Evolutionary conservation across 2,329 filamentous ascomycete species (phyloP), one percentile per base, ranked within the genome.

Genomic region (Tympanopsis confertula): DNA sequence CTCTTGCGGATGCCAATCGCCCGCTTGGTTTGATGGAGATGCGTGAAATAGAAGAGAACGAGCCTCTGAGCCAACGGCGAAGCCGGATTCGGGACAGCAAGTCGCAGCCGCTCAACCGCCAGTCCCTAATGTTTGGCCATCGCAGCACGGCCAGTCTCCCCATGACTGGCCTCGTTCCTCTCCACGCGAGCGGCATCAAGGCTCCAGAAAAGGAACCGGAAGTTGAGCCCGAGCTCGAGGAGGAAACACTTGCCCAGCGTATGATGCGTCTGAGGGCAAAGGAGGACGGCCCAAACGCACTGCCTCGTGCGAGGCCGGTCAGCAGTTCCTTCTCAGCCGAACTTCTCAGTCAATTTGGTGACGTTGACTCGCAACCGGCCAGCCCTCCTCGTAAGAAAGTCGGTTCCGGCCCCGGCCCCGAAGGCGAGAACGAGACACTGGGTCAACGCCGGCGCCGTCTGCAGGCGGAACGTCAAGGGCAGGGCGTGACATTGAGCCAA

Each of bases 1-100:
- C 68, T 36, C 56, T 68, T 42, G 65, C 67, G 40, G 69, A 74
- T 59, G 50, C 78, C 44, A 69, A 78, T 58, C 61, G 77, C 10
- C 83, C 84, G 0, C 56, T 86, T 4, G 85, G 85, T 4, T 57
- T 91, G 39, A 79, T 91, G 66, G 83, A 93, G 52, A 78, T 76
- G 48, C 78, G 86, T 35, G 82, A 93, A 41, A 63, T 91, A 45
- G 91, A 98, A 54, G 91, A 98, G 50, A 91, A 87, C 39, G 91
- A 96, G 54, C 88, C 91, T 0, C 65, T 95, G 15, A 87, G 82
- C 49, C 71, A 71, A 28, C 79, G 88, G 3, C 77, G 85, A 35
- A 82, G 81, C 29, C 72, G 88, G 39, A 67, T 95, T 5, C 71
- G 80, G 32, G 85, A 84, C 26, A 67, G 71, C 13, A 63, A 67